Evolutionary conservation across 2,329 filamentous ascomycete species (phyloP).

Genomic region (Aspergillus unguis): DNA sequence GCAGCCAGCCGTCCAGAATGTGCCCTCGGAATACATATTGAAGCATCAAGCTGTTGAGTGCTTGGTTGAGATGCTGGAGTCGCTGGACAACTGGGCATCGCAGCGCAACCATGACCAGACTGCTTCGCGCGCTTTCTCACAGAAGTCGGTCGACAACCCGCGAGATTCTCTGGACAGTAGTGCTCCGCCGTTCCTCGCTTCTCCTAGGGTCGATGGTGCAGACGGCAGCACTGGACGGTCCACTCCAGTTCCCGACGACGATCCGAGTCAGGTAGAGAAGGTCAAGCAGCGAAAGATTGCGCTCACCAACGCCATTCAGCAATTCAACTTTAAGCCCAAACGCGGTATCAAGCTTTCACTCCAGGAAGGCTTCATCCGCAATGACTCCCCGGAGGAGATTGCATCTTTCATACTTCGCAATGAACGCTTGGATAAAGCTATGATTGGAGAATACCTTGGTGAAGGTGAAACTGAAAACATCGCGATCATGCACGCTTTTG

Average conservation of each 20-base stretch:
- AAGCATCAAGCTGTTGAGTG: conserved; percentile 88
- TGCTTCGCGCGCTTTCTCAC: conserved; percentile 45
- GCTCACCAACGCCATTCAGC: conserved; percentile 77
- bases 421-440: conserved; percentile 82
- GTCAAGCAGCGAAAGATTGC: conserved; percentile 94
- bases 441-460: conserved; percentile 89
- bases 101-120: conserved; percentile 59
- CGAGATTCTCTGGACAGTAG: conserved; percentile 73
- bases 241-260: conserved; percentile 75
- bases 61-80: conserved; percentile 81
- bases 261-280: conserved; percentile 89
- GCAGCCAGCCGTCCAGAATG: conserved; percentile 54
- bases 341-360: conserved; percentile 81
- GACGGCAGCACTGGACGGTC: conserved; percentile 57
- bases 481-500: conserved; percentile 97
- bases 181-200: conserved; percentile 51
- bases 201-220: conserved; percentile 56
- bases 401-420: conserved; percentile 77
- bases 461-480: conserved; percentile 93
- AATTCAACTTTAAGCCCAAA: conserved; percentile 98
- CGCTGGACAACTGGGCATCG: conserved; percentile 87
- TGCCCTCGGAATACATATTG: conserved; percentile 84
- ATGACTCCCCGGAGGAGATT: conserved; percentile 74
- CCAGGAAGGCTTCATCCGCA: conserved; percentile 81
- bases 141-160: conserved; percentile 57